phyloP scores from a whole-genome alignment of 208 protist genomes.

The Borovskyia barvae region DNA sequence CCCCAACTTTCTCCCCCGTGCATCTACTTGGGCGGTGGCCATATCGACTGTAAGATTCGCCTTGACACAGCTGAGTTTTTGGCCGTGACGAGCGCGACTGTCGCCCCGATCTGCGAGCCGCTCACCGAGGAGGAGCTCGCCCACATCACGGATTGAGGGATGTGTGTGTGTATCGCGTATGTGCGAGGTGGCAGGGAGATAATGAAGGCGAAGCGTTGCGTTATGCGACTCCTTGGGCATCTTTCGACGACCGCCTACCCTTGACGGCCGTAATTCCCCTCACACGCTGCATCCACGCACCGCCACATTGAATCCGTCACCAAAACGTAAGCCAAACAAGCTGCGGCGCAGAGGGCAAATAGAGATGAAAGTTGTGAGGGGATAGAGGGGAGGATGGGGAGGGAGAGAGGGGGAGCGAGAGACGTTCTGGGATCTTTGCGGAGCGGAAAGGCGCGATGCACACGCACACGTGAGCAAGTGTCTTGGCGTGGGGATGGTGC shows the following conservation, averaged over 20 bases:
- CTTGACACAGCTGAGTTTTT: conserved; percentile 71
- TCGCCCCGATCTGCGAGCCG: conserved; percentile 64
- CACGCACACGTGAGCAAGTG: too few relatives aligned
- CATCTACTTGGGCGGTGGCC: conserved; percentile 79
- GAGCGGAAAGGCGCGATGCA: too few relatives aligned
- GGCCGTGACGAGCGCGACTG: conserved; percentile 48
- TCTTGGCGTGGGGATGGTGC: too few relatives aligned
- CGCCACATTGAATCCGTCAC: too few relatives aligned
- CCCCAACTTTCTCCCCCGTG: conserved; percentile 37
- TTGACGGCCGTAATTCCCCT: too few relatives aligned
- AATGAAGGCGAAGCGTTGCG: neutral
- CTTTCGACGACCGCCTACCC: too few relatives aligned
- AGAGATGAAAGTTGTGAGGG: neutral
- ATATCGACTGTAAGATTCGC: conserved; percentile 82
- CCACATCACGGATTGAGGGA: conserved; percentile 35
- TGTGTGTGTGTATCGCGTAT: neutral
- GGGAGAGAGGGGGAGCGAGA: neutral
- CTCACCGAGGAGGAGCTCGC: conserved; percentile 66
- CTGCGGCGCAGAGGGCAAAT: too few relatives aligned
- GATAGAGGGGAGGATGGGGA: neutral
- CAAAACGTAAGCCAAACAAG: too few relatives aligned
- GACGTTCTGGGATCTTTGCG: too few relatives aligned
- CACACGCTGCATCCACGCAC: too few relatives aligned
- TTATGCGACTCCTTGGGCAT: too few relatives aligned
- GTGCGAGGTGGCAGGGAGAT: too few relatives aligned